These are phyloP conservation scores for Aspergillus udagawae DNA, from an alignment of 2,329 filamentous ascomycete species.

Conservation along the genomic window DNA sequence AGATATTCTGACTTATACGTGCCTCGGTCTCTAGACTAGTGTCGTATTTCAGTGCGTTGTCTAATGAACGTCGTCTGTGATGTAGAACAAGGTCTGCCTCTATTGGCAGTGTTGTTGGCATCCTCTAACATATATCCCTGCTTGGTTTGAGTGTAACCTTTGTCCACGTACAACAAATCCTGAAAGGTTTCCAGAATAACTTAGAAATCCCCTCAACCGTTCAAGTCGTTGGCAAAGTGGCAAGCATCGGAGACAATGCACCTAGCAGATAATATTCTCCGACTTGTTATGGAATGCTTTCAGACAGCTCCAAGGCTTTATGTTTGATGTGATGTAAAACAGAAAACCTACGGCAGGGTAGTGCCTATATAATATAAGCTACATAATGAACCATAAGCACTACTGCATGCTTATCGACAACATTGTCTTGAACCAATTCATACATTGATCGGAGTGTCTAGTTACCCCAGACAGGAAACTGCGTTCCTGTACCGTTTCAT, in stretches of 20 bases:
- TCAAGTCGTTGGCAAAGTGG: not conserved
- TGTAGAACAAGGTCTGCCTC: not conserved
- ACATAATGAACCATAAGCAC: too few relatives aligned
- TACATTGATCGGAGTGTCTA: not conserved
- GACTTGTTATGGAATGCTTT: not conserved
- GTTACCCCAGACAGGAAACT: not conserved
- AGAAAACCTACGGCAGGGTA: not conserved
- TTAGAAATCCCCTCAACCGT: not conserved
- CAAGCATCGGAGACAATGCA: not conserved
- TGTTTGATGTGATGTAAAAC: not conserved
- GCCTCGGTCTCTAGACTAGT: not conserved
- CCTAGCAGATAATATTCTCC: not conserved
- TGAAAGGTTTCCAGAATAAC: not conserved
- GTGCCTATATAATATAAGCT: too few relatives aligned
- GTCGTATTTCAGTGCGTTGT: not conserved
- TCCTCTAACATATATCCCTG: not conserved
- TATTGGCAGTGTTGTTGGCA: not conserved
- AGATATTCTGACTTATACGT: not conserved
- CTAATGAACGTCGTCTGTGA: not conserved
- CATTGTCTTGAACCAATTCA: not conserved
- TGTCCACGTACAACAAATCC: not conserved
- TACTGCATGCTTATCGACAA: not conserved
- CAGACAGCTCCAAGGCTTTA: not conserved
- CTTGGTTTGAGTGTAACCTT: not conserved
- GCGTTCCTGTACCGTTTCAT: not conserved